These are phyloP conservation scores for Metschnikowia continentalis DNA, from an alignment of 805 yeast species.

Conservation along the genomic window DNA sequence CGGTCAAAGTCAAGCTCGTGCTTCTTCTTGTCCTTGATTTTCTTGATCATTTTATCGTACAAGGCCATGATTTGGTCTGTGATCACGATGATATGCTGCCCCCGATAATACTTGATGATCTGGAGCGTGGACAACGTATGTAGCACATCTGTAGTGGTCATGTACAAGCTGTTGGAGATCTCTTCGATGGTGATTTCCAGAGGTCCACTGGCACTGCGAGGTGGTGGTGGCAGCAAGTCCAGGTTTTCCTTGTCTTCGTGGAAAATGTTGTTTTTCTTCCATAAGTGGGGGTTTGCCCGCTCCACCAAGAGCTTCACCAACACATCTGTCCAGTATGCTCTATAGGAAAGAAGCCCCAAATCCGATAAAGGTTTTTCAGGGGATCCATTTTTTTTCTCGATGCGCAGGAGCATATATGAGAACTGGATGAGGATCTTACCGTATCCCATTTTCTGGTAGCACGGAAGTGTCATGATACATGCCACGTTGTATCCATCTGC, in stretches of 20 bases:
- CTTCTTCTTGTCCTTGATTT: conserved; percentile 60
- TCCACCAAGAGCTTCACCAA: conserved; percentile 71
- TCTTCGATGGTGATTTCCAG: conserved; percentile 82
- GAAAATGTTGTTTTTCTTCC: conserved; percentile 33
- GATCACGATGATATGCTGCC: conserved; percentile 84
- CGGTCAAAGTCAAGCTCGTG: conserved; percentile 70
- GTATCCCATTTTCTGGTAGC: conserved; percentile 92
- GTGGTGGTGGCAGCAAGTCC: conserved; percentile 16
- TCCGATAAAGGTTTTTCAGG: conserved; percentile 98
- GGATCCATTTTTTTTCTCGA: conserved; percentile 88
- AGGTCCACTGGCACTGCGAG: conserved; percentile 17
- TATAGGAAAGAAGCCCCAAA: conserved; percentile 84
- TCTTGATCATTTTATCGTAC: conserved; percentile 58
- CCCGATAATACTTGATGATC: conserved; percentile 87
- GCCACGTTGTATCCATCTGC: conserved; percentile 96
- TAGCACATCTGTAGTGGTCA: conserved; percentile 94
- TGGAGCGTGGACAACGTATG: conserved; percentile 91
- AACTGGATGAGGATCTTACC: conserved; percentile 91
- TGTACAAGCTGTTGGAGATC: conserved; percentile 76
- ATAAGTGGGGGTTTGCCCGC: conserved; percentile 36
- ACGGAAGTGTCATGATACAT: conserved; percentile 93
- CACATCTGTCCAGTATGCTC: conserved; percentile 96
- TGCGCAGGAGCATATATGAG: conserved; percentile 83
- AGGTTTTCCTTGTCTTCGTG: conserved; percentile 29
- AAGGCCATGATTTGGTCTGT: conserved; percentile 78